Evolutionary conservation across 179 eudicot genomes (phyloP), one percentile per base, ranked within the genome.

Genomic region (Amaranthus tricolor): DNA sequence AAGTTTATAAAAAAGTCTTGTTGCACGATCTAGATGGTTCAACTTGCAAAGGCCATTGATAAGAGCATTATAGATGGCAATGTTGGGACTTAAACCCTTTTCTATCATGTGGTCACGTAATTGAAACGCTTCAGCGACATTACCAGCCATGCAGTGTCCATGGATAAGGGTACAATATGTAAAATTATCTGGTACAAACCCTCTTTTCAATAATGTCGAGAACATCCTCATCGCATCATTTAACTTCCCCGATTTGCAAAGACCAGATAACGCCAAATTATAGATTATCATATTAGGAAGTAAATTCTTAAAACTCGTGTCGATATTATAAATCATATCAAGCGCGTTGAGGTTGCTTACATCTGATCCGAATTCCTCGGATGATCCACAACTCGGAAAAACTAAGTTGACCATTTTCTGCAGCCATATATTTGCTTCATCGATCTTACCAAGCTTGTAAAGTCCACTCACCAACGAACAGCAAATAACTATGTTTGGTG

Each of bases 21-120:
- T 21, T 54, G 90, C 95, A 74, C 95, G 85, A 62, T 85, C 85
- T 24, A 90, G 47, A 65, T 82, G 77, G 59, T 86, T 87, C 45
- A 86, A 82, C 84, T 84, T 90, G 79, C 91, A 90, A 50, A 90
- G 79, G 66, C 95, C 90, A 67, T 77, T 76, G 13, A 90, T 84
- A 62, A 90, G 88, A 75, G 90, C 83, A 78, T 90, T 90, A 74
- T 90, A 90, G 62, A 83, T 77, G 61, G 82, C 78, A 70, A 90
- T 78, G 73, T 81, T 84, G 62, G 95, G 95, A 77, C 79, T 55
- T 62, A 88, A 60, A 74, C 90, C 91, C 68, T 81, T 85, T n/a
- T 67, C 64, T 74, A 86, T 72, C 94, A 89, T 89, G 73, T 86
- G 85, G 78, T 88, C 91, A 52, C 91, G 84, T 75, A 89, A 81